Base-by-base conservation (phyloP, 2,329 filamentous ascomycete species). In the Passalora sequoiae region DNA sequence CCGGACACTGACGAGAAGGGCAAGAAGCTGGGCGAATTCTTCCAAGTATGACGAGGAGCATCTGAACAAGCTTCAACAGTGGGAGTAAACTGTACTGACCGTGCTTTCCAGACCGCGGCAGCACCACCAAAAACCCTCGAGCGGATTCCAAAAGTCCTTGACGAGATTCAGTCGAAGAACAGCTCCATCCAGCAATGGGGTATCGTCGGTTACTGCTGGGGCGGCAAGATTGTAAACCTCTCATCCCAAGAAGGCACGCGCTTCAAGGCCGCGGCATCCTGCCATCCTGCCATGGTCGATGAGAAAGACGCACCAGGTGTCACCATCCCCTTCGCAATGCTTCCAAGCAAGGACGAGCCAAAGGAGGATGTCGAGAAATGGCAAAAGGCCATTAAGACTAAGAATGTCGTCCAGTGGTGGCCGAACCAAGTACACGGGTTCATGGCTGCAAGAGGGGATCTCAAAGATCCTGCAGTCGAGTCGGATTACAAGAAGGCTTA, bases 191-290 rank as follows among this genome's bases (percentile, higher is more conserved):
- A 73, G 55, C 68, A 68, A 39, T 82, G 77, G 77, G 78, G 72
- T 2, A 69, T 81, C 32, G 60, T 82, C 19, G 78, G 78, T 10
- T 80, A 69, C 69, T 82, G 78, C 69, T 80, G 76, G 75, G 74
- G 74, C 15, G 42, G 61, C 48, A 65, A 79, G 70, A 77, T 81
- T 51, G 71, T 76, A 36, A 74, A 74, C 44, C 65, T 80, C 22
- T 66, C 70, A n/a, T 70, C 72, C 3, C 67, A 71, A 41, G 56
- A 71, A 44, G 71, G 69, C 31, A 76, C 74, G 16, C 61, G 62
- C 10, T 81, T 80, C 69, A 79, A 77, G 64, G 75, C 71, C 12
- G 77, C 72, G 3, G 77, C 70, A 7, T 67, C 75, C 19, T 71
- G 67, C 50, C 77, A 80, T 58, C 78, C 78, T 4, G 77, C 77